A percentile compares a stretch with the other conserved stretches of the same genome.
These are phyloP conservation scores for Cinnamomum micranthum DNA, from an alignment of 164 flowering plant genomes.

Conservation along the genomic window DNA sequence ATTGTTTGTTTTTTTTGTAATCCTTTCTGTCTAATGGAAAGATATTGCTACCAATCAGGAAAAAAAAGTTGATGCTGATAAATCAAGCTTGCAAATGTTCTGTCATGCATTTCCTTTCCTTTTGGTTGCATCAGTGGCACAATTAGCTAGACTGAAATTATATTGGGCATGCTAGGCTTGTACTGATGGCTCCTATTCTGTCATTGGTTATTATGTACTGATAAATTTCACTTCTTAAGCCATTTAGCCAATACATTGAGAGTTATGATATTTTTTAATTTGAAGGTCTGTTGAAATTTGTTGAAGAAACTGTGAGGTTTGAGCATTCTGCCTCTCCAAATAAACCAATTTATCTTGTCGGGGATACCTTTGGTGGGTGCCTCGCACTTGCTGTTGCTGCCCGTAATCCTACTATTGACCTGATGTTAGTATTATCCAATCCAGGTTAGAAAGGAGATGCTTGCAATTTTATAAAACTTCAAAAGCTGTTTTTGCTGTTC, in stretches of 20 bases:
- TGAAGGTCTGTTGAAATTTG: conserved; percentile 60
- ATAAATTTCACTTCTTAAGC: neutral
- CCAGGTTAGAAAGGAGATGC: conserved; percentile 51
- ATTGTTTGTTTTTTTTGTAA: too few species aligned
- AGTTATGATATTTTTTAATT: conserved; percentile 1
- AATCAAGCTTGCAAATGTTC: neutral
- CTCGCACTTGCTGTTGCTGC: conserved; percentile 92
- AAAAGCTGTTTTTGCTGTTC: too few species aligned
- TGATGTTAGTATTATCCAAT: conserved; percentile 67
- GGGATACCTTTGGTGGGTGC: conserved; percentile 96
- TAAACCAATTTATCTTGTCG: conserved; percentile 82
- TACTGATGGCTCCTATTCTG: neutral
- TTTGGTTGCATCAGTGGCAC: neutral
- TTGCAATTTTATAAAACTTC: neutral
- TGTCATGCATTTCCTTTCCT: neutral
- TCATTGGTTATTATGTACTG: neutral
- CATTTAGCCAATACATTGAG: neutral
- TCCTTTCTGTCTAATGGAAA: too few species aligned
- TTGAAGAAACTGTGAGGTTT: conserved; percentile 55
- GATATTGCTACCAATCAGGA: too few species aligned
- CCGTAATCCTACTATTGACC: conserved; percentile 78
- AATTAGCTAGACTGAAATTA: neutral
- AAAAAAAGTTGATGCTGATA: too few species aligned
- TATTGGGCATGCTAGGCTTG: conserved; percentile 1
- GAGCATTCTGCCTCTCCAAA: conserved; percentile 63